Base-by-base conservation (phyloP, 2,329 filamentous ascomycete species). In the Scedosporium apiospermum region DNA sequence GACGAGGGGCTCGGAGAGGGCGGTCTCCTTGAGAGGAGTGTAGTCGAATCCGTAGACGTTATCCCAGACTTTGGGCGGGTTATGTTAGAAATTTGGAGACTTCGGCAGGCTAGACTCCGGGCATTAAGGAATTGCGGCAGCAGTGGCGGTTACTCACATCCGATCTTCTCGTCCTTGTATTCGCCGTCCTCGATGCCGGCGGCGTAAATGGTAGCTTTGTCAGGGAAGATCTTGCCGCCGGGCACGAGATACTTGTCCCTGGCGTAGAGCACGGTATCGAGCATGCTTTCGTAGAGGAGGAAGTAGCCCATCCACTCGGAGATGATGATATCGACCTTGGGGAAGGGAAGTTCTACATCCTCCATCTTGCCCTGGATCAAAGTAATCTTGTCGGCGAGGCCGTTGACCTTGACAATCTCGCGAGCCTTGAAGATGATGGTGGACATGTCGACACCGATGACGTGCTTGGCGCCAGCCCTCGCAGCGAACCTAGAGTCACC, bases 251-350 rank as follows among this genome's bases (percentile, higher is more conserved):
- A 99, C 75, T 83, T 89, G 82, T 99, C 95, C 70, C 95, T 88
- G 27, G 95, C 95, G 74, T 97, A 98, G 64, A 99, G 84, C 60
- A 99, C 95, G 38, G 95, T 99, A 80, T 99, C 95, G 72, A 99
- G 78, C 95, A 99, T 99, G 85, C 86, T 90, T 86, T 99, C 95
- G 78, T 99, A 99, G 65, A 99, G 87, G 61, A 99, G 81, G 82
- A 98, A 98, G 81, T 99, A 99, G 41, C 95, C 95, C 95, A 99
- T 99, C 95, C 95, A 99, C 82, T 99, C 95, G 1, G 93, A 98
- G 75, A 99, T 96, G 79, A 99, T 99, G 74, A 99, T 99, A 73
- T 99, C 95, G 67, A 99, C 95, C 78, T 98, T 90, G 71, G 91
- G 89, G 77, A 89, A 96, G 21, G 95, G 95, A 66, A 99, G 82